Evolutionary conservation across 371 early-diverging fungal species (phyloP).

Genomic region (Haplosporangium sp.): DNA sequence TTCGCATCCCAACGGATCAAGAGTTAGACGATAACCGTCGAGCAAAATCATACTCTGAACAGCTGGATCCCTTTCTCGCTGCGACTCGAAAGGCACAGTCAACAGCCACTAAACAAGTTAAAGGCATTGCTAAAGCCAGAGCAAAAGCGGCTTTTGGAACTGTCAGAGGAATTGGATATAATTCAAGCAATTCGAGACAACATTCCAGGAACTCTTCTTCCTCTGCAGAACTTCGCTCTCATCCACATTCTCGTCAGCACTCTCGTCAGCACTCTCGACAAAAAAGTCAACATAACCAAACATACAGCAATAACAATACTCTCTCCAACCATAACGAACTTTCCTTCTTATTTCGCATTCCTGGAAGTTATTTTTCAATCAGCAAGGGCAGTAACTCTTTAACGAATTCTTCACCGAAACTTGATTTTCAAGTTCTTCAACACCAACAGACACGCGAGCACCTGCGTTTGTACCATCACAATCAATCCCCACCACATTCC

Average conservation of each 20-base stretch:
- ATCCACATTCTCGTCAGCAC: conserved; percentile 20
- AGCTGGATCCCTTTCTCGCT: conserved; percentile 49
- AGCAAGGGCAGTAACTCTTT: conserved; percentile 17
- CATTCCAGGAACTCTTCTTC: conserved; percentile 27
- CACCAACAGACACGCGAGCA: conserved; percentile 19
- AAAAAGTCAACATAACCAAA: conserved; percentile 13
- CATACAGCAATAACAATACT: not conserved
- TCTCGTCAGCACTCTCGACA: conserved; percentile 31
- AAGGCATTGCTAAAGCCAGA: conserved; percentile 39
- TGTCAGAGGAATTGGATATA: conserved; percentile 10
- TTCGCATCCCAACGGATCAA: conserved; percentile 30
- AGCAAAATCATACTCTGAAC: conserved; percentile 41
- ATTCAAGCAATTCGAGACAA: conserved; percentile 8
- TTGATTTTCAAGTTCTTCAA: conserved; percentile 17
- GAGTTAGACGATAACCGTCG: conserved; percentile 38
- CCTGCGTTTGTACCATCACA: conserved; percentile 21
- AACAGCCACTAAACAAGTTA: conserved; percentile 27
- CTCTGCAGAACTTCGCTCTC: conserved; percentile 3
- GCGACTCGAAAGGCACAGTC: conserved; percentile 46
- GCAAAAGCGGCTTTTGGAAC: conserved; percentile 39
- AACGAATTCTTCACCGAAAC: conserved; percentile 3
- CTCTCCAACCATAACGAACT: not conserved
- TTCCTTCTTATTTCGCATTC: not conserved
- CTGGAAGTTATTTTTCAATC: conserved; percentile 8
- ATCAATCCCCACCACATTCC: conserved; percentile 5